These are phyloP conservation scores for Colletotrichum orbiculare DNA, from an alignment of 2,329 filamentous ascomycete genomes.

Conservation along the genomic window DNA sequence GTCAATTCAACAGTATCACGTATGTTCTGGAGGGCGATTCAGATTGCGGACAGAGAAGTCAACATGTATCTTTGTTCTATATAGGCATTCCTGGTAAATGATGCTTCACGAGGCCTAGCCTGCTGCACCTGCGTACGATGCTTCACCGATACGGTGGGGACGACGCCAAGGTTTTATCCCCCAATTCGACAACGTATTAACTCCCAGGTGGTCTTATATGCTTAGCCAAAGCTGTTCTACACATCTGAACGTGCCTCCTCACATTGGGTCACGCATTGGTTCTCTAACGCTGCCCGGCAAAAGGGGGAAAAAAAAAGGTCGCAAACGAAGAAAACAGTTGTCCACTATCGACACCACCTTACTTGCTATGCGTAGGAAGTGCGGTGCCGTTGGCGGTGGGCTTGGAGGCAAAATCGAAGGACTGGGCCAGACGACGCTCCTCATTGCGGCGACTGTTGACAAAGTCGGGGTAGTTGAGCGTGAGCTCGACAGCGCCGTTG, in stretches of 20 bases:
- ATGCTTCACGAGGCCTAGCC: slow-evolving; percentile 4
- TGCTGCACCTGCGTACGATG: slow-evolving; percentile 30
- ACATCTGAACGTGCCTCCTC: slow-evolving; percentile 8
- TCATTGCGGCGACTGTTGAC: slow-evolving; percentile 82
- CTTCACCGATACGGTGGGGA: slow-evolving; percentile 32
- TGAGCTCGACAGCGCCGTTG: slow-evolving; percentile 89
- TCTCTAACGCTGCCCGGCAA: slow-evolving; percentile 26
- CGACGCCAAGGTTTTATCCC: slow-evolving; percentile 22
- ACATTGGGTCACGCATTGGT: slow-evolving; percentile 20
- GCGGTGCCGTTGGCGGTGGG: slow-evolving; percentile 43
- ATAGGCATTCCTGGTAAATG: slow-evolving; percentile 10
- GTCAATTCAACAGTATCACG: no score
- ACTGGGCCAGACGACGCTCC: slow-evolving; percentile 70
- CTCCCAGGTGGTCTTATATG: slow-evolving; percentile 37
- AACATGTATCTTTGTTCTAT: slow-evolving; percentile 29
- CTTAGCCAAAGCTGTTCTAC: slow-evolving; percentile 23
- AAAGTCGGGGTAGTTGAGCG: slow-evolving; percentile 96
- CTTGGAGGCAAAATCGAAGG: slow-evolving; percentile 51
- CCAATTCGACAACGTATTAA: slow-evolving; percentile 30
- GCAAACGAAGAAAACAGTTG: neutral
- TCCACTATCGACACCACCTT: slow-evolving; percentile 27
- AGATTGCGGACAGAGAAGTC: neutral
- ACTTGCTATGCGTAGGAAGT: slow-evolving; percentile 48
- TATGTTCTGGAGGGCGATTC: no score
- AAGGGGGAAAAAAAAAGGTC: slow-evolving; percentile 3